Evolutionary conservation across 2,329 filamentous ascomycete genomes (phyloP).

Genomic region (Cladosporium oxysporum): DNA sequence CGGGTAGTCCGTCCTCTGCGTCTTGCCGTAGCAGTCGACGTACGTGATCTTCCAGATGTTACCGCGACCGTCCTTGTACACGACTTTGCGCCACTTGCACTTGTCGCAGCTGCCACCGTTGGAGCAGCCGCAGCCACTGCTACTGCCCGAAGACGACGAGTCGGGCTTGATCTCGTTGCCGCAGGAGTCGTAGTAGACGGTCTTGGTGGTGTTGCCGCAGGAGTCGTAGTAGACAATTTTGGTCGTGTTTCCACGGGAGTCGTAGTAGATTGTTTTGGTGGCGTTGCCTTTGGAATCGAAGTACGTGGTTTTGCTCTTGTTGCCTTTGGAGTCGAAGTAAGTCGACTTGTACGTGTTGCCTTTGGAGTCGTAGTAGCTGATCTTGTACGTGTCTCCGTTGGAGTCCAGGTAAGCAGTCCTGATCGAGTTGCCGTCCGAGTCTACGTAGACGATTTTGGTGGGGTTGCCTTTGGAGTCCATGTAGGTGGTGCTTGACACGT

Average conservation of each 20-base stretch:
- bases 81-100: slow-evolving; percentile 3
- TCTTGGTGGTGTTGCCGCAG: background rate
- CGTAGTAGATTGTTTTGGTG: background rate
- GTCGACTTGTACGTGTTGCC: slow-evolving; percentile 6
- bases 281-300: background rate
- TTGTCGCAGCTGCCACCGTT: background rate
- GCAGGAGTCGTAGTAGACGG: background rate
- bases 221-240: background rate
- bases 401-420: background rate
- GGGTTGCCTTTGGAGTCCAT: slow-evolving; percentile 3
- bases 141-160: background rate
- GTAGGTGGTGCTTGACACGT: background rate
- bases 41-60: background rate
- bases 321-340: background rate
- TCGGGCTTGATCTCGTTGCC: slow-evolving; percentile 1
- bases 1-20: background rate
- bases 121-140: background rate
- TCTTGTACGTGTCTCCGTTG: background rate
- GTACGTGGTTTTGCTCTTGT: background rate
- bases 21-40: background rate
- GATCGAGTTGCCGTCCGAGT: background rate
- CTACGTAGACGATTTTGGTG: background rate
- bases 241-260: background rate
- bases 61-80: background rate
- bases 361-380: slow-evolving; percentile 5